Percentiles rank a stretch among this genome's conserved stretches.
phyloP scores from a whole-genome alignment of 805 yeast genomes.

The Yarrowia hollandica region DNA sequence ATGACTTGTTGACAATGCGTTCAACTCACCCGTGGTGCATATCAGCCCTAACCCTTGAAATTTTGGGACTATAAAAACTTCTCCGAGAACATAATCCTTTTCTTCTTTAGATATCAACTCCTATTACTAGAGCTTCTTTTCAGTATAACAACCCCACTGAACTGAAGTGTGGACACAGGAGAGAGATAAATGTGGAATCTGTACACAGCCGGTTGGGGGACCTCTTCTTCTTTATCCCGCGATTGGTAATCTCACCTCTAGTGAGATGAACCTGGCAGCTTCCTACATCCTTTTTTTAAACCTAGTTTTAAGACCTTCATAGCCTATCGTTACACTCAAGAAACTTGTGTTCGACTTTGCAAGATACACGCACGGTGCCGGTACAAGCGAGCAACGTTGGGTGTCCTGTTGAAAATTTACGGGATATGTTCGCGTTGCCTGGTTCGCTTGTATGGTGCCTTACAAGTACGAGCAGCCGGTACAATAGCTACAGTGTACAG shows the following conservation, averaged over 20 bases:
- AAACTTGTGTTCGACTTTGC: no score
- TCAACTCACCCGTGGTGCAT: neutral
- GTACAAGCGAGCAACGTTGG: no score
- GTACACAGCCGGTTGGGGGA: conserved; percentile 29
- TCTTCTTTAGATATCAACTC: conserved; percentile 28
- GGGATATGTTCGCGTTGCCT: no score
- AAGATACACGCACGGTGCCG: no score
- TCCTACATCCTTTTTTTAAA: conserved; percentile 19
- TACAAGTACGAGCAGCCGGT: no score
- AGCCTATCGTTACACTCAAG: no score
- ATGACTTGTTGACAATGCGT: conserved; percentile 20
- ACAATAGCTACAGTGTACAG: no score
- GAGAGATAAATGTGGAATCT: conserved; percentile 29
- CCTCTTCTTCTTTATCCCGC: conserved; percentile 27
- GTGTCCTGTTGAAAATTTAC: no score
- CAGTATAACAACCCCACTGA: conserved; percentile 23
- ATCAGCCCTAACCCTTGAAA: conserved; percentile 12
- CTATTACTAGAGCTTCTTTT: conserved; percentile 30
- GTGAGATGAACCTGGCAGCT: conserved; percentile 29
- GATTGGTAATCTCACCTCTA: conserved; percentile 29
- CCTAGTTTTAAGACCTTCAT: neutral
- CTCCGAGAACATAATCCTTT: neutral
- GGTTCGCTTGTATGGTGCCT: no score
- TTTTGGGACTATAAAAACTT: neutral
- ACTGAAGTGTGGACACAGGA: conserved; percentile 30